These are phyloP conservation scores for Rhododendron ferrugineum DNA, from an alignment of 148 eudicot species.

Conservation along the genomic window DNA sequence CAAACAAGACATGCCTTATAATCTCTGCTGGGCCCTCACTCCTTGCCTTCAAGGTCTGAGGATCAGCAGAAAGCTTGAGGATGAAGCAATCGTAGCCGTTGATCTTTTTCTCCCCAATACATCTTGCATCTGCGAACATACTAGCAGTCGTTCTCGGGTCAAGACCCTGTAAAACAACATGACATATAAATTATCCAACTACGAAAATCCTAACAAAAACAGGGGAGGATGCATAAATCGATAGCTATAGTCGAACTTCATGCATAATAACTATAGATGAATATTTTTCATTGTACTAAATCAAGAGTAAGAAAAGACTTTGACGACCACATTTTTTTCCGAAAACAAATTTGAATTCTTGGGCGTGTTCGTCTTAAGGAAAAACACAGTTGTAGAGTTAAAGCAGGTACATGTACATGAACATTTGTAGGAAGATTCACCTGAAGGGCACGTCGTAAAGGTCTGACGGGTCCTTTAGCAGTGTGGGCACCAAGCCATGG, in stretches of 20 bases:
- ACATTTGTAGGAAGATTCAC: slow-evolving; percentile 14
- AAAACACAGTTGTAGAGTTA: background rate
- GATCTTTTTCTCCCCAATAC: slow-evolving; percentile 50
- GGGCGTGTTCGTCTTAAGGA: background rate
- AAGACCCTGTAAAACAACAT: slow-evolving; percentile 37
- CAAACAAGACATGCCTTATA: slow-evolving; percentile 51
- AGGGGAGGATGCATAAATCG: background rate
- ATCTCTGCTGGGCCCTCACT: slow-evolving; percentile 61
- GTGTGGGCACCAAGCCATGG: slow-evolving; percentile 61
- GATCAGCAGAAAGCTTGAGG: slow-evolving; percentile 48
- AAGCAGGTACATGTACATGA: background rate
- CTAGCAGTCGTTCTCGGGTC: slow-evolving; percentile 59
- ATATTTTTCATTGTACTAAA: background rate
- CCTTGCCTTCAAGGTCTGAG: slow-evolving; percentile 42
- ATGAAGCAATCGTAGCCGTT: slow-evolving; percentile 55
- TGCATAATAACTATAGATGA: background rate
- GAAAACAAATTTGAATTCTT: background rate
- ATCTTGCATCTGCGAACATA: slow-evolving; percentile 45
- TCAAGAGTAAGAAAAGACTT: background rate
- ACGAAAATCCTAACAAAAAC: background rate
- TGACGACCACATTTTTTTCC: background rate
- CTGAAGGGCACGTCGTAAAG: slow-evolving; percentile 57
- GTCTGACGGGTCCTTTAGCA: slow-evolving; percentile 53
- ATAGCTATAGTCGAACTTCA: background rate
- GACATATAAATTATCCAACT: background rate